Conservation (phyloP, 495 filamentous ascomycete species). For the Aspergillus baeticus region DNA sequence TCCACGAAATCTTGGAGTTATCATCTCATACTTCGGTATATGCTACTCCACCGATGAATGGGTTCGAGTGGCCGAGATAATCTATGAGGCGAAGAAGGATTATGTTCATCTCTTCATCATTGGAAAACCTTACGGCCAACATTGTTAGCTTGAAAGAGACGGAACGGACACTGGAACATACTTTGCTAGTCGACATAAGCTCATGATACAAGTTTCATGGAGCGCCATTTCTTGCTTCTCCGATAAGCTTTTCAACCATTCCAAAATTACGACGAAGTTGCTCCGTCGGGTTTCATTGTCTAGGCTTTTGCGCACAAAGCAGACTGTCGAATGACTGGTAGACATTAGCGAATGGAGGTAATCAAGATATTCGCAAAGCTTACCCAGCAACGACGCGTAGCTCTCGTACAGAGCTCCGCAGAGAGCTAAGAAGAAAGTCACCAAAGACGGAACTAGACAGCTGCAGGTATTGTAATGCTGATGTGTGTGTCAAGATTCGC, state of each 20-base stretch:
- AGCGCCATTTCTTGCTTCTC: constrained; percentile 60
- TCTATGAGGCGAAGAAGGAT: constrained; percentile 79
- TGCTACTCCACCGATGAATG: constrained; percentile 72
- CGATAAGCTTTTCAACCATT: constrained; percentile 67
- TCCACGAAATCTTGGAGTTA: constrained; percentile 1
- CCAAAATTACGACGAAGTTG: constrained; percentile 67
- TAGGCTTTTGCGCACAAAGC: constrained; percentile 58
- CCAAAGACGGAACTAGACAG: constrained; percentile 64
- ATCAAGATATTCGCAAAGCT: constrained; percentile 15
- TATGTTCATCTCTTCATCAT: constrained; percentile 79
- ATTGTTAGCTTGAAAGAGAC: background rate
- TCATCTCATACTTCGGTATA: constrained; percentile 67
- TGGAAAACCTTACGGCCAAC: constrained; percentile 45
- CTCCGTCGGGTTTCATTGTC: constrained; percentile 46
- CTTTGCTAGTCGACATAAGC: constrained; percentile 77
- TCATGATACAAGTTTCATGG: constrained; percentile 82
- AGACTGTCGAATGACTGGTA: constrained; percentile 59
- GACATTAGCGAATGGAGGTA: too few species aligned
- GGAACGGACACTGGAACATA: constrained; percentile 30
- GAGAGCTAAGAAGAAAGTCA: constrained; percentile 75
- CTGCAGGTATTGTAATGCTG: constrained; percentile 55
- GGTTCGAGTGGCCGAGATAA: constrained; percentile 81
- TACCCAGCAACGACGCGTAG: constrained; percentile 78
- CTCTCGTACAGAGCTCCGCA: constrained; percentile 81
- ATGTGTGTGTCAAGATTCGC: constrained; percentile 64